Conservation (phyloP, 495 filamentous ascomycete species). For the Darksidea phi region DNA sequence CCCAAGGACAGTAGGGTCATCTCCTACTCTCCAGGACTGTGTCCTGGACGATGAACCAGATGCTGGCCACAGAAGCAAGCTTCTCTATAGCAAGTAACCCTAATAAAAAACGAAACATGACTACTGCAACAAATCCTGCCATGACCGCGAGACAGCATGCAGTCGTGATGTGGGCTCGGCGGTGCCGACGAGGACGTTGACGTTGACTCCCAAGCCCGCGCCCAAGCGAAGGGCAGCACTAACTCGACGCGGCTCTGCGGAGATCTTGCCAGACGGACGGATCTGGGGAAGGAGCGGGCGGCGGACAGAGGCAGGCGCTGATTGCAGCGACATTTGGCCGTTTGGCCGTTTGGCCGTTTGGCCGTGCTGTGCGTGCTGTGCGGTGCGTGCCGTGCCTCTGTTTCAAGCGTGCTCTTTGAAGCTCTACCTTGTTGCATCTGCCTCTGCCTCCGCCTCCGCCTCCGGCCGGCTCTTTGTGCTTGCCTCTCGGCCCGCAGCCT, state of each 20-base stretch:
- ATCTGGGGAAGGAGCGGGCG: constrained; percentile 2
- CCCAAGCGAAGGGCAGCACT: too few relatives aligned
- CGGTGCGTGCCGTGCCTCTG: too few relatives aligned
- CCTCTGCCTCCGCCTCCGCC: too few relatives aligned
- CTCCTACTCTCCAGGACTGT: constrained; percentile 49
- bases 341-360: not conserved
- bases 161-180: not conserved
- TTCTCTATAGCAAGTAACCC: constrained; percentile 37
- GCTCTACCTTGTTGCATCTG: too few relatives aligned
- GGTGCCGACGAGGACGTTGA: not conserved
- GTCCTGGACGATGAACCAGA: constrained; percentile 45
- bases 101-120: constrained; percentile 36
- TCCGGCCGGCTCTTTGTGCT: not conserved
- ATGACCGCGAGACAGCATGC: too few relatives aligned
- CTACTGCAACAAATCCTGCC: not conserved
- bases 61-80: constrained; percentile 49
- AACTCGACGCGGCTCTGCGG: constrained; percentile 18
- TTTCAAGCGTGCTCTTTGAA: too few relatives aligned
- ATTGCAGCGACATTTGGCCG: constrained; percentile 10
- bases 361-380: too few relatives aligned
- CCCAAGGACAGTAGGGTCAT: constrained; percentile 49
- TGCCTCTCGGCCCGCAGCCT: not conserved
- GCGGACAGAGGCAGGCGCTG: not conserved
- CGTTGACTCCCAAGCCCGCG: not conserved
- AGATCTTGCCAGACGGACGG: constrained; percentile 3